A percentile compares a stretch with the other conserved stretches of the same genome.
These are phyloP conservation scores for Aspergillus piperis DNA, from an alignment of 2,329 filamentous ascomycete genomes.

Conservation along the genomic window DNA sequence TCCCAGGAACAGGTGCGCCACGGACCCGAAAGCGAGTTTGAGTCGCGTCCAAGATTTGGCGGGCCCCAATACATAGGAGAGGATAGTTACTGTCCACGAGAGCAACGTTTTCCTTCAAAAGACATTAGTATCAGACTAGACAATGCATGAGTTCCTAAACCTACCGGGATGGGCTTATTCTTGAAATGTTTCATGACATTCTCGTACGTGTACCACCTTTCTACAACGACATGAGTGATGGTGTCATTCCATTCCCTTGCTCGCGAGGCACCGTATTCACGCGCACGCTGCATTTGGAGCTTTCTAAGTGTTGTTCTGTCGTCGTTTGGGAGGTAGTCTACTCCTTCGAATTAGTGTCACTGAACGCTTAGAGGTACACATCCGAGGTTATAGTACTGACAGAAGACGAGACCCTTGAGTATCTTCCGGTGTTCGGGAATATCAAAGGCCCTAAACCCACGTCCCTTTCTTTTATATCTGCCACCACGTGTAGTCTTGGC, in stretches of 20 bases:
- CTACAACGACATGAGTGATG: conserved; percentile 79
- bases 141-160: conserved; percentile 21
- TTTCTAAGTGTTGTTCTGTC: conserved; percentile 68
- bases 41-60: conserved; percentile 59
- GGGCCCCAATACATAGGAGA: conserved; percentile 66
- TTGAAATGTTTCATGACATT: conserved; percentile 59
- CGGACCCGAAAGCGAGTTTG: conserved; percentile 53
- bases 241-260: conserved; percentile 55
- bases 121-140: conserved; percentile 17
- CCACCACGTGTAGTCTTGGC: conserved; percentile 11
- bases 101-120: conserved; percentile 30
- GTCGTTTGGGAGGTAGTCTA: conserved; percentile 77
- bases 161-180: conserved; percentile 48
- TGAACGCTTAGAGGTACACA: neutral
- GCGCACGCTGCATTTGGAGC: conserved; percentile 71
- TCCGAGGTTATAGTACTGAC: conserved; percentile 30
- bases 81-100: conserved; percentile 72
- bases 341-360: neutral
- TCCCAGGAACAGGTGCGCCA: conserved; percentile 20
- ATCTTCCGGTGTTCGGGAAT: conserved; percentile 58
- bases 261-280: conserved; percentile 75
- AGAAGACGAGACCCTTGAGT: conserved; percentile 64
- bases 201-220: conserved; percentile 65
- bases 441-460: conserved; percentile 43
- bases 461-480: conserved; percentile 26